A percentile compares a stretch with the other conserved stretches of the same genome.
phyloP scores from a whole-genome alignment of 2,329 filamentous ascomycete species.

The Coniochaeta ligniaria region DNA sequence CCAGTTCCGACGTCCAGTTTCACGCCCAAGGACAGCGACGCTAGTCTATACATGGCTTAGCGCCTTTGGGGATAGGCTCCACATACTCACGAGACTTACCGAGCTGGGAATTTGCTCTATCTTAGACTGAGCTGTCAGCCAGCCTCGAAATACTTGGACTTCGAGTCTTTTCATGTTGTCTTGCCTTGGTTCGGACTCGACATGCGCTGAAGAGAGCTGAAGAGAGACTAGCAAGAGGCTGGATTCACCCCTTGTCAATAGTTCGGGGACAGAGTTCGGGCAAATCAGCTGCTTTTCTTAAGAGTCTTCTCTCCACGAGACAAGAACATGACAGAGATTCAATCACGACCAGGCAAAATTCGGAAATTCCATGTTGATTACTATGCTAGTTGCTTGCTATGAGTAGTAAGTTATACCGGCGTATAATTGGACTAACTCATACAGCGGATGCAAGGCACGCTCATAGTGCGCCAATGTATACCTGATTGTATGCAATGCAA shows the following conservation, averaged over 20 bases:
- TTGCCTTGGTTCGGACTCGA: not conserved
- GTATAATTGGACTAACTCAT: not conserved
- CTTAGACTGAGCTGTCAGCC: not conserved
- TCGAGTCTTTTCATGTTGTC: not conserved
- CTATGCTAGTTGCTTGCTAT: not conserved
- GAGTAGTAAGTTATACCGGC: not conserved
- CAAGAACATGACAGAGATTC: no score
- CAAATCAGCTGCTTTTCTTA: no score
- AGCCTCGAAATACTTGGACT: not conserved
- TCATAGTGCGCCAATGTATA: not conserved
- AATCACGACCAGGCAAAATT: not conserved
- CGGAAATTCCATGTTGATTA: not conserved
- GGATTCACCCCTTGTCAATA: no score
- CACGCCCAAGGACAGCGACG: not conserved
- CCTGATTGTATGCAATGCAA: not conserved
- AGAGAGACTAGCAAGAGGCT: no score
- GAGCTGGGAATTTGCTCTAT: not conserved
- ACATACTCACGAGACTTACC: not conserved
- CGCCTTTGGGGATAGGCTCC: not conserved
- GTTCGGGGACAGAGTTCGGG: no score
- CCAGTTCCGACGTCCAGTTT: not conserved
- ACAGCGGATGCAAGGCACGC: not conserved
- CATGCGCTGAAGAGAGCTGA: not conserved
- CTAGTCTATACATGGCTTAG: not conserved
- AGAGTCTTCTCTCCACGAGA: no score